These are phyloP conservation scores for Silene coronaria DNA, from an alignment of 179 eudicot genomes.

Conservation along the genomic window DNA sequence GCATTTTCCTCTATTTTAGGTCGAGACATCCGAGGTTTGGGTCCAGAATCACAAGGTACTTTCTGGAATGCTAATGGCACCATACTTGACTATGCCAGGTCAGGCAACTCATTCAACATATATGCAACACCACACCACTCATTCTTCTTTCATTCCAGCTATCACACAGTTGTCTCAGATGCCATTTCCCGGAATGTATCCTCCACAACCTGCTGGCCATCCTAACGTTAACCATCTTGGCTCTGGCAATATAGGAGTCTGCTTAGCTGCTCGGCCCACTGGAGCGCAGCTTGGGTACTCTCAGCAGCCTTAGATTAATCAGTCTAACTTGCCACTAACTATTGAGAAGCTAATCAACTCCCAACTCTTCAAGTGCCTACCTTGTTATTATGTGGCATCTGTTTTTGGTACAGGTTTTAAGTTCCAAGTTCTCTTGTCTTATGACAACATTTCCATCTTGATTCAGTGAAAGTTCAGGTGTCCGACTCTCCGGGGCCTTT, in stretches of 20 bases:
- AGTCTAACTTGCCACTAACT: constrained; percentile 70
- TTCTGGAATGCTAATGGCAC: constrained; percentile 64
- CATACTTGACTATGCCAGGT: constrained; percentile 80
- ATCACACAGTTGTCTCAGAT: constrained; percentile 75
- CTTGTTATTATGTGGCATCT: constrained; percentile 17
- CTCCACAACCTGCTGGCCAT: constrained; percentile 48
- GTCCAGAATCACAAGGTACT: constrained; percentile 71
- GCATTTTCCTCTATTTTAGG: constrained; percentile 32
- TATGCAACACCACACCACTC: constrained; percentile 65
- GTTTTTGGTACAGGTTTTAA: constrained; percentile 31
- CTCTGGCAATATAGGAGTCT: constrained; percentile 44
- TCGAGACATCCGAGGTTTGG: constrained; percentile 86
- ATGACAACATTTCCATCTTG: constrained; percentile 16
- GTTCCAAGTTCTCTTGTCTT: constrained; percentile 19
- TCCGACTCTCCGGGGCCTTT: constrained; percentile 11
- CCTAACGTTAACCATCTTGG: constrained; percentile 56
- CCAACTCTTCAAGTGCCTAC: neutral
- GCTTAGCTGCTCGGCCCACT: constrained; percentile 31
- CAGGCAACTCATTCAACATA: constrained; percentile 73
- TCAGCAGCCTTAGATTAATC: constrained; percentile 80
- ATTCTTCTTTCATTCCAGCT: constrained; percentile 59
- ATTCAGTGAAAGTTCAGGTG: constrained; percentile 18
- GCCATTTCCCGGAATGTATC: constrained; percentile 81
- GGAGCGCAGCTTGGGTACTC: constrained; percentile 60
- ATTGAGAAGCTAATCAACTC: constrained; percentile 32